Percentiles rank a stretch among this genome's conserved stretches.
These are phyloP conservation scores for Marchantia paleacea DNA, from an alignment of 225 moss, liverwort and hornwort species.

Conservation along the genomic window DNA sequence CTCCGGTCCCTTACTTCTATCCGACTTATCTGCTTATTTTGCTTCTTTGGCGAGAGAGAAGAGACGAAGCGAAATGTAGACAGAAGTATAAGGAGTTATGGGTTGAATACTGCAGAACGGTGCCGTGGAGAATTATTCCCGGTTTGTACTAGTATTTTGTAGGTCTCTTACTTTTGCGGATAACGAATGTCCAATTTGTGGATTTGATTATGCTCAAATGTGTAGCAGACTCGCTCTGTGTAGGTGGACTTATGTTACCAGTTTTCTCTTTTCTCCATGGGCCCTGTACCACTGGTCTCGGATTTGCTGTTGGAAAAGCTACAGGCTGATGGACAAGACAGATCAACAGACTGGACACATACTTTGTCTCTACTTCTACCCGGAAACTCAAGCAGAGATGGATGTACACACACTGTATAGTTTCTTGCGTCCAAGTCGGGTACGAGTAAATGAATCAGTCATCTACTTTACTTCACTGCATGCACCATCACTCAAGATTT, in stretches of 20 bases:
- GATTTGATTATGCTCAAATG: background rate
- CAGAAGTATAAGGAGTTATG: constrained; percentile 86
- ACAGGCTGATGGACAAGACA: no score
- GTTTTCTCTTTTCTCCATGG: background rate
- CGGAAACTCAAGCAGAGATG: no score
- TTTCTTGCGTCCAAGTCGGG: no score
- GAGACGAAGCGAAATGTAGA: constrained; percentile 88
- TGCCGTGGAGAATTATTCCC: constrained; percentile 91
- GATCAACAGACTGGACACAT: no score
- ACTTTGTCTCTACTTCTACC: no score
- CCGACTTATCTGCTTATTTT: constrained; percentile 82
- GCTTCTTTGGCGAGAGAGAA: constrained; percentile 82
- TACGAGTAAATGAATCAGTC: no score
- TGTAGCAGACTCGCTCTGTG: background rate
- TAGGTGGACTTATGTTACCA: background rate
- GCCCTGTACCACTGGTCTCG: no score
- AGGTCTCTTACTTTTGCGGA: background rate
- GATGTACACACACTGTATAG: no score
- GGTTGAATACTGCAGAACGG: constrained; percentile 72
- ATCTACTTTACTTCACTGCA: no score
- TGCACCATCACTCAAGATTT: no score
- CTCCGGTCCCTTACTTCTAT: constrained; percentile 85
- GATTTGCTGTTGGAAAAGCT: no score
- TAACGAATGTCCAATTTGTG: background rate
- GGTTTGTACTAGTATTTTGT: constrained; percentile 54